Base-by-base conservation (phyloP, 2,329 filamentous ascomycete species). In the Exophiala mesophila region DNA sequence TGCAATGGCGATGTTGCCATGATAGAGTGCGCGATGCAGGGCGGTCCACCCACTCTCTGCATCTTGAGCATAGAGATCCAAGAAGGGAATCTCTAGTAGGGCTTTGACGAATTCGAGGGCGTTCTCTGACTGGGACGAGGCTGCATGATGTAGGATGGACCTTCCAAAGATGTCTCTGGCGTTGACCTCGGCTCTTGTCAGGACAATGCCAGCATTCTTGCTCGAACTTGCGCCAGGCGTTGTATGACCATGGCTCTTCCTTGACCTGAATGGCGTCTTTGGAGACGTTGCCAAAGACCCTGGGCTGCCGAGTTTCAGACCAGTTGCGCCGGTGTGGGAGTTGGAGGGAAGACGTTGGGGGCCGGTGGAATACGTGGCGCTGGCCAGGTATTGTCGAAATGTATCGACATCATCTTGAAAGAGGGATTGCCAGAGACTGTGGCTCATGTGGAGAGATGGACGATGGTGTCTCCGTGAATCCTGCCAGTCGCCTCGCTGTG, bases 371-470 rank as follows among this genome's bases (percentile, higher is more conserved):
- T 68, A 75, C 61, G 75, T 73, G 68, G 83, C 75, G 65, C 79
- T 80, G 61, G 82, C 82, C 77, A 98, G 77, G 63, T 94, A 78
- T 72, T 83, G 84, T 71, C 85, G 84, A 77, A 98, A 97, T 63
- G 73, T 81, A 65, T 94, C 89, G 80, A 95, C 85, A 80, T 98
- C 88, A 77, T 96, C 86, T 80, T 96, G 85, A 74, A 94, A 84
- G 66, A 90, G 97, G 66, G 80, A 87, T 77, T 88, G 89, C 90
- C 90, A 96, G 67, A 98, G 81, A 78, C 85, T 79, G 73, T 88
- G 84, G 83, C 87, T 97, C 90, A 97, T 92, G 80, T 80, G 80
- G 70, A 63, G 66, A 57, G 55, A 59, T 45, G 58, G 44, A 42
- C 37, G 45, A 49, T 41, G n/a, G 44, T 47, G 51, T 61, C 40